These are phyloP conservation scores for Arxiozyma bovina DNA, from an alignment of 1,139 yeast genomes.

Conservation along the genomic window DNA sequence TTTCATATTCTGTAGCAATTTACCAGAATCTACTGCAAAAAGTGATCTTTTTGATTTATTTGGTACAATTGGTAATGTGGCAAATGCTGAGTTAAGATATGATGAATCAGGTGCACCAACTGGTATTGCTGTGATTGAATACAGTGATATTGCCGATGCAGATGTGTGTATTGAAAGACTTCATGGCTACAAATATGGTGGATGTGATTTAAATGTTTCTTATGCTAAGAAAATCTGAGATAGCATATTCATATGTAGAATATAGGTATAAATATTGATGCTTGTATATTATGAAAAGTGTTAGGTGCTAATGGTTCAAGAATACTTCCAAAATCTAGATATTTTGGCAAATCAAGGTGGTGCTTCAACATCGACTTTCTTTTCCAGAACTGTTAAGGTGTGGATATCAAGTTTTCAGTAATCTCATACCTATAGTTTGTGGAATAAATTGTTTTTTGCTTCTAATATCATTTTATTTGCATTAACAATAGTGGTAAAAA, in stretches of 20 bases:
- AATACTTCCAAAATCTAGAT: not conserved
- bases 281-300: not conserved
- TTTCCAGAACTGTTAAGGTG: no score
- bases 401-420: no score
- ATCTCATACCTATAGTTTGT: no score
- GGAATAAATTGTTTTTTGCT: no score
- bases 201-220: conserved; percentile 57
- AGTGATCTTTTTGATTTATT: conserved; percentile 81
- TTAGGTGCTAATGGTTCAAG: not conserved
- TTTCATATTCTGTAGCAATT: conserved; percentile 62
- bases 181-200: conserved; percentile 77
- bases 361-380: no score
- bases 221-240: conserved; percentile 36
- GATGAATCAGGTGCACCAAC: conserved; percentile 59
- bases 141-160: conserved; percentile 61
- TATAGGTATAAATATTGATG: not conserved
- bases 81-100: conserved; percentile 67
- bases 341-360: no score
- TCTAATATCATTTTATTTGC: no score
- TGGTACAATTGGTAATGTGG: conserved; percentile 73
- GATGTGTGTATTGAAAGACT: conserved; percentile 66
- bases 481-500: no score
- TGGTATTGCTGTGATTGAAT: conserved; percentile 80
- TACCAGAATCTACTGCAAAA: conserved; percentile 83
- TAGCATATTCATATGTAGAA: not conserved